Evolutionary conservation across 2,329 filamentous ascomycete species (phyloP).

Genomic region (Nemania bipapillata): DNA sequence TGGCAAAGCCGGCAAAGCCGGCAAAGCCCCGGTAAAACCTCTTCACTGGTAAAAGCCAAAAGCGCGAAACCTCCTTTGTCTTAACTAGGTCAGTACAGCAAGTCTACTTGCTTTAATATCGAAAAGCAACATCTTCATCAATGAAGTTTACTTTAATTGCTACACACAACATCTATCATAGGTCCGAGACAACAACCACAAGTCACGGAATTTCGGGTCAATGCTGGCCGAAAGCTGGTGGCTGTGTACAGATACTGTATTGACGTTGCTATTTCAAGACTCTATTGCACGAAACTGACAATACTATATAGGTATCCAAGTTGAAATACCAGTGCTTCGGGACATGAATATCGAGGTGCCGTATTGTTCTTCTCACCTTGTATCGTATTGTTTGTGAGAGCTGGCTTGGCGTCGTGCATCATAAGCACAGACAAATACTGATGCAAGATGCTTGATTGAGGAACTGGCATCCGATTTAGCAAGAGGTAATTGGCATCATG

Average conservation of each 20-base stretch:
- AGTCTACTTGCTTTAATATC: not conserved
- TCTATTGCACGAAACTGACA: not conserved
- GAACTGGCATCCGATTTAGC: not conserved
- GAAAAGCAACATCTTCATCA: not conserved
- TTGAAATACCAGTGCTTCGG: not conserved
- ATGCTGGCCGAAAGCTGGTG: conserved; percentile 5
- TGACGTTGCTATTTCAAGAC: not conserved
- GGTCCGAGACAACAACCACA: conserved; percentile 15
- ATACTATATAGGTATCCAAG: not conserved
- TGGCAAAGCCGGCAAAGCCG: no score
- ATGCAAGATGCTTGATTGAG: not conserved
- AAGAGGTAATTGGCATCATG: not conserved
- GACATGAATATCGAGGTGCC: not conserved
- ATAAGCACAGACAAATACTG: not conserved
- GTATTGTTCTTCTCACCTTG: not conserved
- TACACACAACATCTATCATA: not conserved
- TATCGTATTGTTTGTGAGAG: not conserved
- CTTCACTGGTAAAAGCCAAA: not conserved
- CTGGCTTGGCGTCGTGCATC: not conserved
- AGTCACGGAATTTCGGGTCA: conserved; percentile 10
- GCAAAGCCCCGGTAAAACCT: conserved; percentile 33
- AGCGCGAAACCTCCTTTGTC: not conserved
- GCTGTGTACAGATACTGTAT: not conserved
- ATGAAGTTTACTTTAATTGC: not conserved
- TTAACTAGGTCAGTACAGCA: not conserved